These are phyloP conservation scores for Drechmeria coniospora DNA, from an alignment of 2,329 filamentous ascomycete species.

Conservation along the genomic window DNA sequence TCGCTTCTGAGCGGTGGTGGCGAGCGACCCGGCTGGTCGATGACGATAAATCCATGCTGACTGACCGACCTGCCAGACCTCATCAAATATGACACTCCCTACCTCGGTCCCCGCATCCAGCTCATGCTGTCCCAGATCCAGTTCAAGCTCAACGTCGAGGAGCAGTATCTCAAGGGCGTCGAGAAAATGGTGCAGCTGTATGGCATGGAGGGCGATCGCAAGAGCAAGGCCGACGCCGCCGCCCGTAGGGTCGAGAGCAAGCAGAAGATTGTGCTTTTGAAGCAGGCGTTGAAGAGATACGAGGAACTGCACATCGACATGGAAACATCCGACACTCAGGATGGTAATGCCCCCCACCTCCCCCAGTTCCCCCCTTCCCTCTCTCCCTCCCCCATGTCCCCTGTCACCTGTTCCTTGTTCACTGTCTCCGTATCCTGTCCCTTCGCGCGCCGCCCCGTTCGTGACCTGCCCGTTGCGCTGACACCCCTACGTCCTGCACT, in stretches of 20 bases:
- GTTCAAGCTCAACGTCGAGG: constrained; percentile 97
- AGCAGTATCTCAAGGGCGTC: constrained; percentile 96
- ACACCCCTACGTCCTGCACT: too few species aligned
- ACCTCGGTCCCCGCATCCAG: constrained; percentile 92
- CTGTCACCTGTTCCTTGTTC: too few species aligned
- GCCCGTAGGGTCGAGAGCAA: constrained; percentile 84
- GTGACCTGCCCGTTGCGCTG: too few species aligned
- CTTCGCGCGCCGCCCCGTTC: too few species aligned
- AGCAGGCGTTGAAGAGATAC: constrained; percentile 91
- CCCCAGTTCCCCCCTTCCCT: constrained; percentile 2
- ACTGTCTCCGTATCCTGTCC: too few species aligned
- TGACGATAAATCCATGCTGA: too few species aligned
- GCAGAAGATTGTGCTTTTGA: constrained; percentile 91
- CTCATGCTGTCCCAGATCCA: constrained; percentile 97
- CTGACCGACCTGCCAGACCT: constrained; percentile 45
- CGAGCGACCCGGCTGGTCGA: too few species aligned
- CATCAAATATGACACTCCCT: constrained; percentile 95
- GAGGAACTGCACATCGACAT: constrained; percentile 94
- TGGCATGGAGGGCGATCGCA: constrained; percentile 90
- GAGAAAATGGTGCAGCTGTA: constrained; percentile 99
- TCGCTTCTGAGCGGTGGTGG: too few species aligned
- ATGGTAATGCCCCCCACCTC: constrained; percentile 45
- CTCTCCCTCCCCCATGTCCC: constrained; percentile 1
- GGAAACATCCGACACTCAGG: constrained; percentile 59
- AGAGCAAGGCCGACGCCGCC: constrained; percentile 87